Base-by-base conservation (phyloP, 441 rosid species). In the Geranium incanum region DNA sequence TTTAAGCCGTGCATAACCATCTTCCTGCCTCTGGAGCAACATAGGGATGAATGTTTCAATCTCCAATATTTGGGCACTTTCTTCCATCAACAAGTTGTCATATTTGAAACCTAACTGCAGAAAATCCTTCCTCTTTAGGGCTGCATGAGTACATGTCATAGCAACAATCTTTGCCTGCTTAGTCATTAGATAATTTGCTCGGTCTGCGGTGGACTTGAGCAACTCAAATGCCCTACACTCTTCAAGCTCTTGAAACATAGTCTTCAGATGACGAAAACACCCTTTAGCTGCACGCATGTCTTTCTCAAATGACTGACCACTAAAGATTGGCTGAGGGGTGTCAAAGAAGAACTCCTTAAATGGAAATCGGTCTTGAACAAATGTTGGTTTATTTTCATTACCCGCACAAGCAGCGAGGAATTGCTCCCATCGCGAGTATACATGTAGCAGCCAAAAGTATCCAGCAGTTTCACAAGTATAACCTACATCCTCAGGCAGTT, bases 381-480 rank as follows among this genome's bases (percentile, higher is more conserved):
- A 81, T 57, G 90, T 76, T 57, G 88, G 86, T 73, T 95, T 88
- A 69, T 80, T 88, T 84, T 91, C 92, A 73, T 89, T 92, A 77
- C 86, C 93, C 18, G 78, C 88, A 84, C 97, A 92, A 64, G 95
- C 88, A 74, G 95, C 99, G 43, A 95, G 85, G 74, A 91, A 95
- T 71, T 86, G 92, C 84, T 92, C 99, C 99, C 98, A 95, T 43
- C 92, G 95, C 6, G 98, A 95, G 73, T 91, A 95, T 41, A 91
- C 97, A 75, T 92, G 98, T 78, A 95, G 97, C 83, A 95, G 76
- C 99, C 98, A 95, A 84, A 95, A 95, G 78, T 95, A 95, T 52
- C 99, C 98, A 62, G 98, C 97, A 72, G 99, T 91, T 86, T 95
- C 99, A 84, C 99, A 95, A 19, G 99, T 95, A 81, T 95, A 95